Evolutionary conservation across 345 rosid genomes (phyloP).

Genomic region (Cardiospermum halicacabum): DNA sequence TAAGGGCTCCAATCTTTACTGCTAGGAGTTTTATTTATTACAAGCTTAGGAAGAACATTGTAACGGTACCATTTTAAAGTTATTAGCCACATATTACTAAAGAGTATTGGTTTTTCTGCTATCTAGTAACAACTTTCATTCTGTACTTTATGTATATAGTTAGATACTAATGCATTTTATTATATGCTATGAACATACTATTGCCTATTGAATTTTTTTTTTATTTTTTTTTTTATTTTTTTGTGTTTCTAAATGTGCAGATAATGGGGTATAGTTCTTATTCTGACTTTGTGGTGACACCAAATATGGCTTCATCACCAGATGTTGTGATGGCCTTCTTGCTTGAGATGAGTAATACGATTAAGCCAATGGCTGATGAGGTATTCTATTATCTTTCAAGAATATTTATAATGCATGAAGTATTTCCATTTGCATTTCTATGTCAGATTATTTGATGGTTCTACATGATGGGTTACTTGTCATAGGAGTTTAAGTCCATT

Average conservation of each 20-base stretch:
- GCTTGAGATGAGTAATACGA: conserved; percentile 70
- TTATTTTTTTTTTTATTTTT: neutral
- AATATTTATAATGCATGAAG: conserved; percentile 8
- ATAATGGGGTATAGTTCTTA: conserved; percentile 69
- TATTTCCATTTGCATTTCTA: neutral
- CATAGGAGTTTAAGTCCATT: conserved; percentile 65
- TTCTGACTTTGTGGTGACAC: conserved; percentile 64
- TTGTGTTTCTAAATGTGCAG: conserved; percentile 32
- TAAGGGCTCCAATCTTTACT: neutral
- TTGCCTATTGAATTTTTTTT: neutral
- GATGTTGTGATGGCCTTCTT: conserved; percentile 70
- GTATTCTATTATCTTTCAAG: conserved; percentile 29
- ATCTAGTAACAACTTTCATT: neutral
- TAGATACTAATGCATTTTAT: neutral
- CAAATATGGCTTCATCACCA: conserved; percentile 81
- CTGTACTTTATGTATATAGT: neutral
- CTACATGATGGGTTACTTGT: conserved; percentile 17
- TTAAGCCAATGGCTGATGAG: conserved; percentile 75
- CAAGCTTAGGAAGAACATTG: neutral
- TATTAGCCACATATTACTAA: neutral
- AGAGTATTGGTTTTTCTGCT: neutral
- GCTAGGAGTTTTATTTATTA: neutral
- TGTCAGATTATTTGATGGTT: conserved; percentile 9
- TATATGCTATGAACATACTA: neutral
- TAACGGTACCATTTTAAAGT: neutral